Conservation (phyloP, 2,329 filamentous ascomycete genomes). For the Hypoxylon sp. region DNA sequence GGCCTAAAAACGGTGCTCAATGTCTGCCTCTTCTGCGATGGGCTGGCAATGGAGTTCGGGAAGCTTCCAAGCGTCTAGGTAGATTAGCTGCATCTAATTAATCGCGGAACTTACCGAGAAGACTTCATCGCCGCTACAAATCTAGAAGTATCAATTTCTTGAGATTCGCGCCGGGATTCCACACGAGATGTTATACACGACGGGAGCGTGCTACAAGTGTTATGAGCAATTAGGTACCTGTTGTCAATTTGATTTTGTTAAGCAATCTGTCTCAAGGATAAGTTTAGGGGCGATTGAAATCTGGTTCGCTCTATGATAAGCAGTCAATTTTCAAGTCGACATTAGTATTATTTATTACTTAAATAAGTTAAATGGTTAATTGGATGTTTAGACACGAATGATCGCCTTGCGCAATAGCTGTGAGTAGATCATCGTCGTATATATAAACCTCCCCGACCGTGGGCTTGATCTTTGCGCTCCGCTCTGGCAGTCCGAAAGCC, state of each 20-base stretch:
- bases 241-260: no score
- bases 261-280: not conserved
- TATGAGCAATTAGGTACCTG: not conserved
- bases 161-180: no score
- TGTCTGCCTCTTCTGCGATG: not conserved
- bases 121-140: not conserved
- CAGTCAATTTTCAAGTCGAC: not conserved
- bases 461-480: constrained; percentile 60
- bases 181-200: no score
- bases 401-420: not conserved
- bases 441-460: constrained; percentile 64
- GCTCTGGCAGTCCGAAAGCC: constrained; percentile 67
- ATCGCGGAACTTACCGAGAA: constrained; percentile 3
- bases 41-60: constrained; percentile 6
- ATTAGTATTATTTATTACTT: constrained; percentile 21
- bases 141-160: not conserved
- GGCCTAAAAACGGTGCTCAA: not conserved
- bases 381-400: not conserved
- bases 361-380: no score
- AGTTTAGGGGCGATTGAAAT: not conserved
- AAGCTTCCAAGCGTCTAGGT: constrained; percentile 6
- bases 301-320: not conserved
- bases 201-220: not conserved
- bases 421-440: constrained; percentile 52
- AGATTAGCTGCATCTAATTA: not conserved